Base-by-base conservation (phyloP, 208 protist species). In the Crithidia acanthocephali region DNA sequence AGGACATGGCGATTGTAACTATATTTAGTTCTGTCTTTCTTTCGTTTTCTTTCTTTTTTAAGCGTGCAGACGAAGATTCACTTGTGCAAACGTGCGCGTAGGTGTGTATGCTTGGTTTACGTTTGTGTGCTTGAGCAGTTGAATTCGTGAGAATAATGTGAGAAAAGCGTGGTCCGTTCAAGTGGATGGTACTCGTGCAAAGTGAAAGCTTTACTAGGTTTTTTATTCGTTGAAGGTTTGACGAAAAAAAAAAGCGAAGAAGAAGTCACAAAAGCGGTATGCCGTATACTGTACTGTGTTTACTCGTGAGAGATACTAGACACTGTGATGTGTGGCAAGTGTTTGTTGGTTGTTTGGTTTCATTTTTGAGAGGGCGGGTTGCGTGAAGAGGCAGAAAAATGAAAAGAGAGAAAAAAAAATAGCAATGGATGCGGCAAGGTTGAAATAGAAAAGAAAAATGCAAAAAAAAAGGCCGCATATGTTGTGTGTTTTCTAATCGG, bases 291-390 rank as follows among this genome's bases (percentile, higher is more conserved):
- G 55, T 67, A 47, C 51, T 68, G 58, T 57, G 45, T 57, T 62
- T 51, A 72, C 60, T 60, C 58, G 28, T 45, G 33, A 68, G 60
- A 69, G 44, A 20, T 64, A 53, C 52, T 40, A 61, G 53, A 50
- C 68, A 56, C 58, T 78, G 58, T 11, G 25, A 22, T 22, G 45
- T n/a, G 45, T 22, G 18, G 30, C 5, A 55, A 22, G 25, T n/a
- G n/a, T n/a, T n/a, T n/a, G n/a, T n/a, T n/a, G n/a, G n/a, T n/a
- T n/a, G n/a, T n/a, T n/a, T n/a, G n/a, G n/a, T n/a, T n/a, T n/a
- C n/a, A n/a, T n/a, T n/a, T n/a, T n/a, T n/a, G n/a, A n/a, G n/a
- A n/a, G n/a, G n/a, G n/a, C n/a, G n/a, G n/a, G n/a, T n/a, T n/a
- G n/a, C n/a, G n/a, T n/a, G 50, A 63, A 32, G 23, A 50, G 18